Conservation (phyloP, 176 grass and related monocot species). For the Carex pumila region DNA sequence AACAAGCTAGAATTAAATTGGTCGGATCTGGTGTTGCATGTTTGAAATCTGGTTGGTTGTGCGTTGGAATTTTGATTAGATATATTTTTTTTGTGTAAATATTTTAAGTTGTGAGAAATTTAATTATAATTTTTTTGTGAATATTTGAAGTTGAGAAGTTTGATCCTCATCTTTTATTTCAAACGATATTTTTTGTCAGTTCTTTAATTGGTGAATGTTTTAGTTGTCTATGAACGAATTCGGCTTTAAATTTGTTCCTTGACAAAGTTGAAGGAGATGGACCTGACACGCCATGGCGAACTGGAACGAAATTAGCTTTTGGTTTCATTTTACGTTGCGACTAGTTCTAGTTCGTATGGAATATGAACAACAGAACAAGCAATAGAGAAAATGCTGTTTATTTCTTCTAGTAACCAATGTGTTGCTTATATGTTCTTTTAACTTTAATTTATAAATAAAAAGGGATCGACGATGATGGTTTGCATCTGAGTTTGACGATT, state of each 20-base stretch:
- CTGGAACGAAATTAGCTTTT: not conserved
- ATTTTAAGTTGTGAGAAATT: too few species aligned
- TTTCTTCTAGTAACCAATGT: not conserved
- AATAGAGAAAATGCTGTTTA: not conserved
- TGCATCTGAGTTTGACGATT: not conserved
- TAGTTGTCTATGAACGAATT: not conserved
- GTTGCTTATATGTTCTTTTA: not conserved
- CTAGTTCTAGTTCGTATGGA: too few species aligned
- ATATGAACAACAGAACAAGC: not conserved
- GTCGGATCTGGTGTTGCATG: not conserved
- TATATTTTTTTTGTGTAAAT: too few species aligned
- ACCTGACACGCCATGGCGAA: not conserved
- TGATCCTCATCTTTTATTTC: not conserved
- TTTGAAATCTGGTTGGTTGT: too few species aligned
- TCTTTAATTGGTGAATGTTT: not conserved
- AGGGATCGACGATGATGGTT: not conserved
- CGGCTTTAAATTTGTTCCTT: not conserved
- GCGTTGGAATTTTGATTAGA: too few species aligned
- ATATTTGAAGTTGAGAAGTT: too few species aligned
- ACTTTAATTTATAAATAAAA: not conserved
- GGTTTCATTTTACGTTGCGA: too few species aligned
- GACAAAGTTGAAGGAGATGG: not conserved
- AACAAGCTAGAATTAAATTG: not conserved
- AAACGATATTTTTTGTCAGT: too few species aligned
- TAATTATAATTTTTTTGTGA: too few species aligned